Base-by-base conservation (phyloP, 805 yeast genomes). In the Candida sanyiensis region DNA sequence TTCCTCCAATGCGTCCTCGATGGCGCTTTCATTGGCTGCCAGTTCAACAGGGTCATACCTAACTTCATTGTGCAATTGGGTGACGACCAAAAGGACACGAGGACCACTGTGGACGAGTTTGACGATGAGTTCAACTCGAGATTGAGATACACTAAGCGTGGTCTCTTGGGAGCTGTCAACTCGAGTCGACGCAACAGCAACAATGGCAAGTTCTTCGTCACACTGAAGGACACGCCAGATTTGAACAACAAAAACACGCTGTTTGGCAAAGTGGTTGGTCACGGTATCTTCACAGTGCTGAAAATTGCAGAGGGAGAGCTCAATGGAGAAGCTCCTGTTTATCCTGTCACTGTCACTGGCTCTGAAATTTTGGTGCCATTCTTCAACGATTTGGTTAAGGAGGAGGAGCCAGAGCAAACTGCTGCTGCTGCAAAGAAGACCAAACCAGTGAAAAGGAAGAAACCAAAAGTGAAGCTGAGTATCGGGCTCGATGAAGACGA, bases 241-340 rank as follows among this genome's bases (percentile, higher is more conserved):
- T 60, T 69, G 38, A 64, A 67, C 45, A 58, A 65, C 21, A 62
- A 58, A 37, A 56, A 62, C 45, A 66, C 77, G 11, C 49, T 77
- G 17, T 66, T 81, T 47, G 90, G 89, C 3, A 70, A 73, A 42
- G 62, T 80, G 11, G 69, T 69, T 3, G 84, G 76, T 4, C 73
- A 73, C 24, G 63, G 80, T 0, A 65, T 76, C 5, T 83, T 67
- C 58, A 72, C 64, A 22, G 70, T 77, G 11, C 55, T 71, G 25
- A 63, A 64, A 33, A 76, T 81, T 5, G 54, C 65, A 3, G 73
- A 71, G 28, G 63, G 70, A 11, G 82, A 76, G 45, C 39, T 68
- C 30, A 65, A 63, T 21, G 66, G 56, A 5, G 67, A 62, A 21
- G 49, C 53, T 15, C 83, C 81, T 1, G 28, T 74, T 10, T 77